Conservation (phyloP, 805 yeast genomes). For the Komagataella populi region DNA sequence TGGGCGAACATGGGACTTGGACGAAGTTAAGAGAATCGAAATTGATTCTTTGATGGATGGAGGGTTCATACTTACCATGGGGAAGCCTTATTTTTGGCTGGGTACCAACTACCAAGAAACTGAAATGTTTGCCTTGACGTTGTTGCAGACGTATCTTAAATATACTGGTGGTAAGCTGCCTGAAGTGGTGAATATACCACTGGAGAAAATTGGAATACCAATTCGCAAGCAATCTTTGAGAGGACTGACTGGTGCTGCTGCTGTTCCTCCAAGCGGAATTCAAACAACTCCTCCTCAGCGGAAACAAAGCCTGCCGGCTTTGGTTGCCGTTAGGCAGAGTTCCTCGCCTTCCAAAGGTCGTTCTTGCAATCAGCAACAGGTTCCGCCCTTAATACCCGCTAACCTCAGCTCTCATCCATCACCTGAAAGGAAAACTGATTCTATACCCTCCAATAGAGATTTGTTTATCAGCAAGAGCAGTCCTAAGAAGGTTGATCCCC, state of each 20-base stretch:
- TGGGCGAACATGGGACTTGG: constrained; percentile 86
- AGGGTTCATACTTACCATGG: constrained; percentile 48
- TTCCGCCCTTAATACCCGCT: not conserved
- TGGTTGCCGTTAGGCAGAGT: not conserved
- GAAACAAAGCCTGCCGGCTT: not conserved
- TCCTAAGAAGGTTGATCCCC: not conserved
- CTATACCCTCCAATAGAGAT: not conserved
- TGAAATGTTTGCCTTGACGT: constrained; percentile 38
- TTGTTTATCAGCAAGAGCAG: not conserved
- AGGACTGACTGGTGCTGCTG: not conserved
- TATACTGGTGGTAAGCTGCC: constrained; percentile 46
- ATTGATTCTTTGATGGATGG: constrained; percentile 36
- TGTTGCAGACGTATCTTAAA: constrained; percentile 38
- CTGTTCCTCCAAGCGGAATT: not conserved
- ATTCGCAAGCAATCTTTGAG: not conserved
- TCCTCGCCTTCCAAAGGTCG: not conserved
- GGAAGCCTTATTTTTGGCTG: constrained; percentile 79
- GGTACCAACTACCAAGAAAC: constrained; percentile 45
- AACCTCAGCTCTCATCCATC: not conserved
- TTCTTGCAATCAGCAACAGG: not conserved
- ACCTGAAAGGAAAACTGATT: not conserved
- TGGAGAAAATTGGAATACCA: constrained; percentile 1
- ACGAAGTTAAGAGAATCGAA: constrained; percentile 46
- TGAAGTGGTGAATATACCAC: constrained; percentile 33
- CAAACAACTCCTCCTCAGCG: not conserved